These are phyloP conservation scores for Carex myosuroides DNA, from an alignment of 176 grass and related monocot species.

Conservation along the genomic window DNA sequence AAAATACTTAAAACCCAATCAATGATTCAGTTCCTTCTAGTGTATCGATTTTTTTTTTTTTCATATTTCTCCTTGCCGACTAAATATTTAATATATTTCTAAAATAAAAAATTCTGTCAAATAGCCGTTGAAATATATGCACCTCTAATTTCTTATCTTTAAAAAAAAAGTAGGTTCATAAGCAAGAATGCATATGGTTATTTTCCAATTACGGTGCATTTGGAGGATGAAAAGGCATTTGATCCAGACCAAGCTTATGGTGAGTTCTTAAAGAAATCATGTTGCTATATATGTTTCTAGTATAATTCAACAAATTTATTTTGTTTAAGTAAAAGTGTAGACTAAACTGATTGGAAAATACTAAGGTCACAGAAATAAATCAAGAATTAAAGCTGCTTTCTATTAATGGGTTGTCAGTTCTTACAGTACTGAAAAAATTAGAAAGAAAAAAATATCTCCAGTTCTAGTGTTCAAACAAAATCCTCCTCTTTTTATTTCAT, in stretches of 20 bases:
- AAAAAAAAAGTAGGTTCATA: slow-evolving; percentile 41
- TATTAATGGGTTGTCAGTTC: background rate
- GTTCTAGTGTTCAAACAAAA: background rate
- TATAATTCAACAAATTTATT: background rate
- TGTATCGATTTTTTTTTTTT: no score
- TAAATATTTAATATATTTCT: no score
- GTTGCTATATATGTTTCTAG: background rate
- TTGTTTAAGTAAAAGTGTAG: background rate
- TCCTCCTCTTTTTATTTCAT: background rate
- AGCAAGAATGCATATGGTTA: slow-evolving; percentile 67
- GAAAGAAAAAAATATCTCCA: background rate
- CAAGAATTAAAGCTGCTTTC: background rate
- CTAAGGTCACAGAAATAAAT: background rate
- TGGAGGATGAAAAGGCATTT: slow-evolving; percentile 74
- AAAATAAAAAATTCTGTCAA: background rate
- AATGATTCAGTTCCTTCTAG: no score
- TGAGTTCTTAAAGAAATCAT: slow-evolving; percentile 14
- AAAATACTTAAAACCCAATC: no score
- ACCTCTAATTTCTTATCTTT: background rate
- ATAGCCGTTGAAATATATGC: background rate
- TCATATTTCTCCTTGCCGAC: no score
- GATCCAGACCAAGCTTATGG: slow-evolving; percentile 61
- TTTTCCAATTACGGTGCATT: slow-evolving; percentile 66
- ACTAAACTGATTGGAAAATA: background rate
- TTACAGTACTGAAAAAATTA: background rate